These are phyloP conservation scores for Sporobolomyces pararoseus DNA, from an alignment of 768 basidiomycete genomes.

Conservation along the genomic window DNA sequence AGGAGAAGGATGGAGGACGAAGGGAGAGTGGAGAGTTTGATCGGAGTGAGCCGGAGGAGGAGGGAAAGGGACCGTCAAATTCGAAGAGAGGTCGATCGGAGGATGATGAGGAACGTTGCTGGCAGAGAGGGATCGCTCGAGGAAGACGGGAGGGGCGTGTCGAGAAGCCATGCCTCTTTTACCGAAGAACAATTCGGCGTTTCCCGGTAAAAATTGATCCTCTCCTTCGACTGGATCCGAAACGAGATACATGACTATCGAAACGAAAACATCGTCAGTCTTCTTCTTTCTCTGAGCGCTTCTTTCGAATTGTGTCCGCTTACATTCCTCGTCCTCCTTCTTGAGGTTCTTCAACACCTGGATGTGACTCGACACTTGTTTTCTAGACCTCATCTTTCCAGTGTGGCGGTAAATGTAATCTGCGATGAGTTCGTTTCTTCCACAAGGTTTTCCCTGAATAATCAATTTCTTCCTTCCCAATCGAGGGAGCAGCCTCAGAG, in stretches of 20 bases:
- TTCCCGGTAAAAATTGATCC: constrained; percentile 35
- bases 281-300: neutral
- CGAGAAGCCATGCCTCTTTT: constrained; percentile 2
- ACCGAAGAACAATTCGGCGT: constrained; percentile 41
- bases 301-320: neutral
- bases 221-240: constrained; percentile 42
- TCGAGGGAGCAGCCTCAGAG: constrained; percentile 42
- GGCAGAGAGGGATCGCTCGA: constrained; percentile 20
- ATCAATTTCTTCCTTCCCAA: constrained; percentile 48
- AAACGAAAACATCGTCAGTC: neutral
- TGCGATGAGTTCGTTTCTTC: constrained; percentile 50
- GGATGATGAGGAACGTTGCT: constrained; percentile 8
- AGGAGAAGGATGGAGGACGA: constrained; percentile 18
- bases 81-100: constrained; percentile 10
- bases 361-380: constrained; percentile 50
- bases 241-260: constrained; percentile 42
- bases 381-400: constrained; percentile 46
- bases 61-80: neutral
- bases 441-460: constrained; percentile 48
- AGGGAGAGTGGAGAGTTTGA: constrained; percentile 15
- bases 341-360: constrained; percentile 49
- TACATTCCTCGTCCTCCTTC: constrained; percentile 41
- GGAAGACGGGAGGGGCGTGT: constrained; percentile 20
- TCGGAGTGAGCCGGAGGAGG: neutral
- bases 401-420: constrained; percentile 47